Percentiles rank a stretch among this genome's conserved stretches.
phyloP scores from a whole-genome alignment of 306 rosid genomes.

The Dalbergia oliveri region DNA sequence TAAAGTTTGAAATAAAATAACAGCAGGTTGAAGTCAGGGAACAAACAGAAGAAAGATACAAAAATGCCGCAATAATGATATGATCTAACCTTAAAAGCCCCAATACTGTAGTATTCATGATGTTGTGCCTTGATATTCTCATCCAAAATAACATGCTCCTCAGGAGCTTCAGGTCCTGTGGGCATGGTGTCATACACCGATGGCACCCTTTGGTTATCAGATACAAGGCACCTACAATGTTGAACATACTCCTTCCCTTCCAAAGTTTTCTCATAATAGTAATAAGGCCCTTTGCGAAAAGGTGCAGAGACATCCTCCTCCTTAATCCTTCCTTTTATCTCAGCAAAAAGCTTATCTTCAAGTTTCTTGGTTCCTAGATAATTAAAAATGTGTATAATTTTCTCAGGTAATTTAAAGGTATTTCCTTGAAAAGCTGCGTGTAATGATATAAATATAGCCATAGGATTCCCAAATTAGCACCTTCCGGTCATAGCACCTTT shows the following conservation, averaged over 20 bases:
- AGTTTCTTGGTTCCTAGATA: conserved; percentile 68
- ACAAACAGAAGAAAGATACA: conserved; percentile 11
- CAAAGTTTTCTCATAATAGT: conserved; percentile 73
- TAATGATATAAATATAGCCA: neutral
- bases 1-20: conserved; percentile 28
- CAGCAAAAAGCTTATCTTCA: conserved; percentile 74
- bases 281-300: conserved; percentile 69
- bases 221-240: conserved; percentile 70
- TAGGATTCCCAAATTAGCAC: conserved; percentile 3
- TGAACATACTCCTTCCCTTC: conserved; percentile 85
- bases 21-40: neutral
- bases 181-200: conserved; percentile 79
- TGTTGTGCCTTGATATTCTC: conserved; percentile 80
- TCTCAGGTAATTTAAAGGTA: neutral
- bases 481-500: conserved; percentile 11
- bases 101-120: conserved; percentile 67
- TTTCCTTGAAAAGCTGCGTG: neutral
- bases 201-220: conserved; percentile 53
- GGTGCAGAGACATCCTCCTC: conserved; percentile 88
- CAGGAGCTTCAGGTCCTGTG: conserved; percentile 71
- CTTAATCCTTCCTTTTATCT: conserved; percentile 84
- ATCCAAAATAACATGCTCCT: conserved; percentile 84
- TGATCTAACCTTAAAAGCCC: conserved; percentile 61
- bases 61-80: conserved; percentile 24
- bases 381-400: neutral